A percentile compares a stretch with the other conserved stretches of the same genome.
phyloP scores from a whole-genome alignment of 83 land plant species.

The Isoetes engelmannii region DNA sequence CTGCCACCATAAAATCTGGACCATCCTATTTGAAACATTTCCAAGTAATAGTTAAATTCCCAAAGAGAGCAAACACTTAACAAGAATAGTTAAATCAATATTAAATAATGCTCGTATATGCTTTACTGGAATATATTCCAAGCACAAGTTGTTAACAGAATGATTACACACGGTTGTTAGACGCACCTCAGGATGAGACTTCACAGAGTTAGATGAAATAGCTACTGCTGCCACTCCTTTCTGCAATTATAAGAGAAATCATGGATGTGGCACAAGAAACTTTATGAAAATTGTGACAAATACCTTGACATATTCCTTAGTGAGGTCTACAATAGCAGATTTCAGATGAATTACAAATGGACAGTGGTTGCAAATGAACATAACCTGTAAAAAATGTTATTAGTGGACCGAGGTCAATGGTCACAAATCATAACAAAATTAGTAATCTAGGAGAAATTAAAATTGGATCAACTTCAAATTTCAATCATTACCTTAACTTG shows the following conservation, averaged over 20 bases:
- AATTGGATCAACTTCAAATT: background rate
- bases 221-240: conserved; percentile 86
- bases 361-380: conserved; percentile 96
- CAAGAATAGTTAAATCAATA: conserved; percentile 3
- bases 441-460: no score
- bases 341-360: conserved; percentile 86
- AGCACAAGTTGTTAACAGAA: background rate
- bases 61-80: background rate
- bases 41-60: background rate
- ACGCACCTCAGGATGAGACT: conserved; percentile 79
- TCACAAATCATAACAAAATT: no score
- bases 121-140: background rate
- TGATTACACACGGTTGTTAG: background rate
- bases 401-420: no score
- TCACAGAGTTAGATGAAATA: conserved; percentile 80
- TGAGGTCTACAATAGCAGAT: conserved; percentile 66
- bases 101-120: background rate
- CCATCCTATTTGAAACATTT: conserved; percentile 67
- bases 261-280: background rate
- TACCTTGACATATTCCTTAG: conserved; percentile 69
- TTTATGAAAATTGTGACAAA: background rate
- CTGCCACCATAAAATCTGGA: conserved; percentile 92
- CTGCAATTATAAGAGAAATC: conserved; percentile 31
- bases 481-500: background rate
- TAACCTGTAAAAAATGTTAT: conserved; percentile 47